Base-by-base conservation (phyloP, 495 filamentous ascomycete species). In the Penicillium robsamsonii region DNA sequence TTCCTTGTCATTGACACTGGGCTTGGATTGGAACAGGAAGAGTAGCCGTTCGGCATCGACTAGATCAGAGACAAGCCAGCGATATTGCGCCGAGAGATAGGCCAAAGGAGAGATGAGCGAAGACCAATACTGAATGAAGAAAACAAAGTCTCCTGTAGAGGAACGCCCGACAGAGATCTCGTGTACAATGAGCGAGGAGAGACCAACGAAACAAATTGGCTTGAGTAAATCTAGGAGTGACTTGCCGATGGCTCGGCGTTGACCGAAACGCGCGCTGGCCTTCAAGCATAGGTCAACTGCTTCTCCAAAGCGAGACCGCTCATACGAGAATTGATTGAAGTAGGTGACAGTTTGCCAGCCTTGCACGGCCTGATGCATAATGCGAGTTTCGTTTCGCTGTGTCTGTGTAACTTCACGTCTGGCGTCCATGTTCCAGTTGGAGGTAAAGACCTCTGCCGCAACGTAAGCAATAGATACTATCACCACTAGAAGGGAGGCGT, bases 281-380 rank as follows among this genome's bases (percentile, higher is more conserved):
- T 37, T 49, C n/a, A 46, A 29, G 8, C 30, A 18, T 27, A 46
- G 9, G n/a, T 59, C 59, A 25, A 61, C 56, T n/a, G 58, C 58
- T 43, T 52, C 48, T 15, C 46, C 46, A 31, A 60, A 89, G 47
- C 84, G 78, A 17, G 73, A 70, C 58, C 82, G 76, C 61, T 92
- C 88, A 57, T 89, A 84, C 1, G 72, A 68, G 31, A 85, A 76
- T 55, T 86, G 82, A 63, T 92, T 92, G 75, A 93, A 90, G 60
- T 85, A 82, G 20, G 64, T 66, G 31, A 89, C 87, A 9, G 87
- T 88, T 29, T 81, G 74, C 88, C 88, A 91, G 31, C 81, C 40
- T 41, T 60, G 58, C 2, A 60, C 53, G 20, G 58, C 53, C 17
- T 60, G 58, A 18, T 60, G 58, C 58, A 60, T 60, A n/a, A 56